Conservation (phyloP, 257 asterid species). For the Osmanthus fragrans region DNA sequence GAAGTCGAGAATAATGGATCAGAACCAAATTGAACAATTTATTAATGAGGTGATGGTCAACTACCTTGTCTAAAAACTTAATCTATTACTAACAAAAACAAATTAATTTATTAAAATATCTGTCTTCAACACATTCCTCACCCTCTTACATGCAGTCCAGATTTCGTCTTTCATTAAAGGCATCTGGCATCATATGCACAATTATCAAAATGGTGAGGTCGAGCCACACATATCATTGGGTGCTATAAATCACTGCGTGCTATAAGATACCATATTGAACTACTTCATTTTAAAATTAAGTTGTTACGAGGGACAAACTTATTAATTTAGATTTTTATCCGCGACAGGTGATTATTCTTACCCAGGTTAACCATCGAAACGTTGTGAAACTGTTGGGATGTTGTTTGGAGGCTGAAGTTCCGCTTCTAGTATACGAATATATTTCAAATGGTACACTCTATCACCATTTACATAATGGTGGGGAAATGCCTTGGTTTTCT, state of each 20-base stretch:
- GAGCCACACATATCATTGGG: too few relatives aligned
- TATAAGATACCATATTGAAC: too few relatives aligned
- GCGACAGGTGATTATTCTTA: conserved; percentile 37
- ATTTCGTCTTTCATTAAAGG: too few relatives aligned
- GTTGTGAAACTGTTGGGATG: conserved; percentile 49
- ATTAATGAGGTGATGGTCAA: not conserved
- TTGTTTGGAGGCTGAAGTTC: conserved; percentile 47
- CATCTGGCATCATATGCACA: too few relatives aligned
- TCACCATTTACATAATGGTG: conserved; percentile 33
- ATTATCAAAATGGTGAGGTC: too few relatives aligned
- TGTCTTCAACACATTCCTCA: too few relatives aligned
- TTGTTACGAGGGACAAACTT: not conserved
- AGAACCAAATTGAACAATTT: not conserved
- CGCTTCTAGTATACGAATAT: conserved; percentile 41
- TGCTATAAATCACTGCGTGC: too few relatives aligned
- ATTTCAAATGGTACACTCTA: conserved; percentile 34
- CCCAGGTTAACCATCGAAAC: conserved; percentile 46
- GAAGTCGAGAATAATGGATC: not conserved
- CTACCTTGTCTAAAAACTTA: not conserved
- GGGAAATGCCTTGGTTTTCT: conserved; percentile 42
- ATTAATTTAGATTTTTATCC: too few relatives aligned
- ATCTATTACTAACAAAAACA: too few relatives aligned
- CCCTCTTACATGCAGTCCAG: too few relatives aligned
- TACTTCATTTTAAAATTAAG: too few relatives aligned
- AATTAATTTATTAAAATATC: too few relatives aligned